Percentiles rank a stretch among this genome's conserved stretches.
phyloP scores from a whole-genome alignment of 495 filamentous ascomycete species.

The Penicillium daleae region DNA sequence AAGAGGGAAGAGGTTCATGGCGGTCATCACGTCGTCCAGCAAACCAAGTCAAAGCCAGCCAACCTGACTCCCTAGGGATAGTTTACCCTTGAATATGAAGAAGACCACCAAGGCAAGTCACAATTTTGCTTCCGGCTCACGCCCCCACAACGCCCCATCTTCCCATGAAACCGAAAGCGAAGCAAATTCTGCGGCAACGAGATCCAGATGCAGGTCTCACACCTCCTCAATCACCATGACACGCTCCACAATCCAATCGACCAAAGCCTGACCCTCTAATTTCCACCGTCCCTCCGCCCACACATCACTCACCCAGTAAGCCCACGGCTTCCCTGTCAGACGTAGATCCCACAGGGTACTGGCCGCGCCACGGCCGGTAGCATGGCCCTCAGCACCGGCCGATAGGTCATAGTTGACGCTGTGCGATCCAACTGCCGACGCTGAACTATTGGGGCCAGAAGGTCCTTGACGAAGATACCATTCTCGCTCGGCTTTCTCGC shows the following conservation, averaged over 20 bases:
- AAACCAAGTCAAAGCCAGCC: background rate
- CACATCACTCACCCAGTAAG: conserved; percentile 44
- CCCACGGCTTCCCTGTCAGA: conserved; percentile 29
- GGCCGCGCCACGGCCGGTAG: conserved; percentile 11
- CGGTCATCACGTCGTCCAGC: conserved; percentile 26
- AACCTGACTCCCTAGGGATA: background rate
- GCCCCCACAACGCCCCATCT: background rate
- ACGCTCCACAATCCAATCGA: conserved; percentile 51
- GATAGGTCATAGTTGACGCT: conserved; percentile 46
- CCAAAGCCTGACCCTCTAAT: conserved; percentile 45
- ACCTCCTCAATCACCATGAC: conserved; percentile 44
- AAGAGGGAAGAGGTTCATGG: conserved; percentile 17
- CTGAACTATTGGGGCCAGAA: conserved; percentile 18
- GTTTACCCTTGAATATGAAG: background rate
- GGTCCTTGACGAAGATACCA: conserved; percentile 73
- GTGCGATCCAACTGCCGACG: conserved; percentile 23
- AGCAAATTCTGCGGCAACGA: background rate
- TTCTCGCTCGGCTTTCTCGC: conserved; percentile 75
- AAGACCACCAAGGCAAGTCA: conserved; percentile 5
- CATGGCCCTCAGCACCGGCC: conserved; percentile 18
- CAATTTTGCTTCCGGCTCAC: background rate
- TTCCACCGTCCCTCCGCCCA: conserved; percentile 48
- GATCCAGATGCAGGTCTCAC: conserved; percentile 20
- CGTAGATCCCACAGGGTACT: conserved; percentile 25
- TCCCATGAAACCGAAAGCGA: background rate